Base-by-base conservation (phyloP, 352 stramenopile genomes). In the Pythium utonaiense region DNA sequence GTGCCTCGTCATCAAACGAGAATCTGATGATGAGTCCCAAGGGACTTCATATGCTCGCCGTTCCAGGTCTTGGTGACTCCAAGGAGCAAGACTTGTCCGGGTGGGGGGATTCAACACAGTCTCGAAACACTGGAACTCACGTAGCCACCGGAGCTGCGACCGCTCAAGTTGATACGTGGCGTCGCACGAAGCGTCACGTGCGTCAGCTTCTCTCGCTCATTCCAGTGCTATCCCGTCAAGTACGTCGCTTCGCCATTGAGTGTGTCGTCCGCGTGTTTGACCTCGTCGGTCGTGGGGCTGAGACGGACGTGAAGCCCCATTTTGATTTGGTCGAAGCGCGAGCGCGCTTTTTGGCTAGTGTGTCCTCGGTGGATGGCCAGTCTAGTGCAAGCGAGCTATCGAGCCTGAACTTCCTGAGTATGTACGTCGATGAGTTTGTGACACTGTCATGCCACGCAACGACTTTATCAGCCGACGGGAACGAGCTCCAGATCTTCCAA, bases 351-450 rank as follows among this genome's bases (percentile, higher is more conserved):
- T 64, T 78, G n/a, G 72, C 76, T 6, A 71, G 65, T 25, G 57
- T 88, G 1, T 24, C 38, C 3, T 6, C 0, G 34, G 25, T 28
- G 13, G 34, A 47, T 6, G 12, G 5, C 25, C 31, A 40, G 10
- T 36, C 30, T 4, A 60, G 53, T 14, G 45, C 27, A 8, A 52
- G 45, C 25, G 40, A 47, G 5, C 40, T 47, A 7, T 47, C 40
- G 9, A 19, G 40, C 17, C 21, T 61, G 33, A 90, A 95, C 56
- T 95, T 89, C 59, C 50, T 95, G 16, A 88, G 81, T 51, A 89
- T 95, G 81, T 95, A 94, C 64, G 31, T 95, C 58, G 86, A 95
- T 45, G 86, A 95, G 73, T 89, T 95, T 55, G 77, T 95, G 17
- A 93, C 86, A 0, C 71, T 95, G 22, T 75, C 83, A 5, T 95